Conservation (phyloP, 1,284 basidiomycete genomes). For the Gastroboletus turbinatus region DNA sequence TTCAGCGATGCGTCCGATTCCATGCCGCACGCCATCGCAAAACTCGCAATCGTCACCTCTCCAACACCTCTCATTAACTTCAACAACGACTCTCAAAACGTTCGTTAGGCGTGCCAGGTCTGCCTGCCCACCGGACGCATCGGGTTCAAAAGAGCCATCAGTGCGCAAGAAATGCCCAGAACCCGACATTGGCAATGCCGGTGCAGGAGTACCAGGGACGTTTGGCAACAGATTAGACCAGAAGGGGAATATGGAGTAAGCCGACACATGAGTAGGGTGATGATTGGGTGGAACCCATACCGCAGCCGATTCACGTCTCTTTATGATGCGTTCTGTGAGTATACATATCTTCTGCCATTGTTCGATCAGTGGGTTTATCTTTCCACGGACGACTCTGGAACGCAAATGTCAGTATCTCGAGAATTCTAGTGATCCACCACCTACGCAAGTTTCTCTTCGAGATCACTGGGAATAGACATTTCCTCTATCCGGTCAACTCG, state of each 20-base stretch:
- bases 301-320: slow-evolving; percentile 84
- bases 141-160: slow-evolving; percentile 21
- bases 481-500: slow-evolving; percentile 82
- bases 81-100: slow-evolving; percentile 74
- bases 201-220: slow-evolving; percentile 13
- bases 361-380: slow-evolving; percentile 75
- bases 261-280: slow-evolving; percentile 57
- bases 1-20: slow-evolving; percentile 65
- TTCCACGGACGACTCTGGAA: slow-evolving; percentile 64
- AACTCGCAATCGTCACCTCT: slow-evolving; percentile 79
- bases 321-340: slow-evolving; percentile 81
- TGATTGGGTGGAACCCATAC: slow-evolving; percentile 70
- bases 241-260: slow-evolving; percentile 62
- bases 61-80: slow-evolving; percentile 77
- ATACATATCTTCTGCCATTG: slow-evolving; percentile 89
- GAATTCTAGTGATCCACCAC: slow-evolving; percentile 23
- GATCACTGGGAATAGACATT: slow-evolving; percentile 88
- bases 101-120: slow-evolving; percentile 82
- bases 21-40: slow-evolving; percentile 75
- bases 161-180: slow-evolving; percentile 30
- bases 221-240: slow-evolving; percentile 35
- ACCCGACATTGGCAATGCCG: slow-evolving; percentile 24
- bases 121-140: slow-evolving; percentile 51
- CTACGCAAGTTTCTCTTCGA: slow-evolving; percentile 84
- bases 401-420: slow-evolving; percentile 4